phyloP scores from a whole-genome alignment of 1,139 yeast genomes.

The Geotrichum cucujoidarum region DNA sequence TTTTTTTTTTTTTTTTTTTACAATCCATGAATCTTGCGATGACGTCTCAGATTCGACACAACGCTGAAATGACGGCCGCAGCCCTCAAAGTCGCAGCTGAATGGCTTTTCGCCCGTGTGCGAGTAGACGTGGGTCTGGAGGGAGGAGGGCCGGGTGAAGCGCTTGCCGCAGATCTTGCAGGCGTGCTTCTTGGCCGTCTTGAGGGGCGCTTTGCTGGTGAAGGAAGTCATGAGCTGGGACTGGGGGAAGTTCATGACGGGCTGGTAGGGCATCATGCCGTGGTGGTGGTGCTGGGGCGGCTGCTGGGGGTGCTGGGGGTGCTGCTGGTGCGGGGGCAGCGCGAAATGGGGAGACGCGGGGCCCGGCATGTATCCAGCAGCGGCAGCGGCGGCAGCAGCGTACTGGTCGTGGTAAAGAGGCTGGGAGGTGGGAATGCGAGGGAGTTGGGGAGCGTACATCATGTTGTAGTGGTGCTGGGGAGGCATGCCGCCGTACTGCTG shows the following conservation, averaged over 20 bases:
- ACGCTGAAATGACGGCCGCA: constrained; percentile 75
- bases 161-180: constrained; percentile 69
- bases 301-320: constrained; percentile 6
- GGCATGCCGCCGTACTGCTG: not conserved
- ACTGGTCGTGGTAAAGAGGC: not conserved
- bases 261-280: not conserved
- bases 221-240: constrained; percentile 30
- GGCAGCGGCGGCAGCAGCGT: not conserved
- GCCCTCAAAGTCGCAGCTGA: constrained; percentile 56
- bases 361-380: constrained; percentile 1
- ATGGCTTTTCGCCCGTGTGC: constrained; percentile 85
- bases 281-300: not conserved
- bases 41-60: constrained; percentile 75
- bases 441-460: constrained; percentile 2
- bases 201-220: constrained; percentile 28
- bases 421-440: not conserved
- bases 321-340: constrained; percentile 1
- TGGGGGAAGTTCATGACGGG: not conserved
- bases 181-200: constrained; percentile 36
- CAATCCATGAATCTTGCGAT: constrained; percentile 53
- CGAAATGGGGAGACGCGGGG: constrained; percentile 4
- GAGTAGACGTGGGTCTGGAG: constrained; percentile 74
- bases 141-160: constrained; percentile 76
- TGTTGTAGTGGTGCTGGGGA: constrained; percentile 18
- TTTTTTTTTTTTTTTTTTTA: too few species aligned